phyloP scores from a whole-genome alignment of 169 alveolate genomes.

The Cryptosporidium sp. region DNA sequence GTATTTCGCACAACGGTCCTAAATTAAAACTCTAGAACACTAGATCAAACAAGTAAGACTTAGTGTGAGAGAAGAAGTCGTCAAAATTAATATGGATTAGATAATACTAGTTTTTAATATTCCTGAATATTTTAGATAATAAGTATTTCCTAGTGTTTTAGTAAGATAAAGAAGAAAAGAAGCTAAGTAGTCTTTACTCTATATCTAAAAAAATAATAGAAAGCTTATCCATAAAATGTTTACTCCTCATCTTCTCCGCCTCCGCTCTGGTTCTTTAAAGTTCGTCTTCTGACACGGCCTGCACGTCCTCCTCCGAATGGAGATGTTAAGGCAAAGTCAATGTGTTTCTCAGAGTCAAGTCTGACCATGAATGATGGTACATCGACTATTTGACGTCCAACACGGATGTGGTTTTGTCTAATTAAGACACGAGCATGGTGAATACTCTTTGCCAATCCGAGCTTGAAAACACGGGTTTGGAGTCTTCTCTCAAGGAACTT shows the following conservation, averaged over 20 bases:
- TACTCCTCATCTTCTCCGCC: constrained; percentile 66
- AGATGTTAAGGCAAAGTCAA: constrained; percentile 96
- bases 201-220: not conserved
- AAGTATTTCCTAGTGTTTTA: not conserved
- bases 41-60: not conserved
- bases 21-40: not conserved
- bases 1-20: not conserved
- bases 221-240: not conserved
- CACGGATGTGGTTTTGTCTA: constrained; percentile 98
- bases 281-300: constrained; percentile 96
- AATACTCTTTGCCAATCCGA: constrained; percentile 95
- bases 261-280: constrained; percentile 80
- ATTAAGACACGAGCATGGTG: constrained; percentile 99
- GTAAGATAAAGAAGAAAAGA: not conserved
- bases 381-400: constrained; percentile 97
- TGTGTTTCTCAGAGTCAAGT: constrained; percentile 98
- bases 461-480: constrained; percentile 97
- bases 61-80: no score
- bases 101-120: constrained; percentile 13
- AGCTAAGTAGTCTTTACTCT: not conserved
- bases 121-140: constrained; percentile 16
- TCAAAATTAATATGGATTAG: not conserved
- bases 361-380: constrained; percentile 99
- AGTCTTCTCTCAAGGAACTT: constrained; percentile 99
- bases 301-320: constrained; percentile 97